Evolutionary conservation across 2,329 filamentous ascomycete species (phyloP).

Genomic region (Juglanconis sp.): DNA sequence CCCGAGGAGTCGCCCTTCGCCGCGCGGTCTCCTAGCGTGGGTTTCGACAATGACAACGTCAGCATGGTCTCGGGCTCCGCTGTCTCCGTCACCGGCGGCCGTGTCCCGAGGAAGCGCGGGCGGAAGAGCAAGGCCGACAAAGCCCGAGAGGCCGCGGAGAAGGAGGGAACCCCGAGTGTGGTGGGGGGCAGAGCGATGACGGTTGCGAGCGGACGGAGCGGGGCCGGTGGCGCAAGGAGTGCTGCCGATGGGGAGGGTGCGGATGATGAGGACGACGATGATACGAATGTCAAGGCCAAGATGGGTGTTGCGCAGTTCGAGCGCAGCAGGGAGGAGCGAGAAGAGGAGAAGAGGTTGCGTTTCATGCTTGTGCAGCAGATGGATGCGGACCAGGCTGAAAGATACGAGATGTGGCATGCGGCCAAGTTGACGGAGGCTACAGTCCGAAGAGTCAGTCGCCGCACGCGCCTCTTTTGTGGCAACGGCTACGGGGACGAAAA

Average conservation of each 20-base stretch:
- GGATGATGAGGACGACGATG: slow-evolving; percentile 40
- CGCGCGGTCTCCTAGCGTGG: slow-evolving; percentile 58
- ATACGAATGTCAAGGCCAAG: slow-evolving; percentile 24
- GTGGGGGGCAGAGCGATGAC: slow-evolving; percentile 45
- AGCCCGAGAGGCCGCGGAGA: slow-evolving; percentile 39
- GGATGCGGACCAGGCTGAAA: slow-evolving; percentile 62
- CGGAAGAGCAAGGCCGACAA: slow-evolving; percentile 58
- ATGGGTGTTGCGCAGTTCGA: slow-evolving; percentile 30
- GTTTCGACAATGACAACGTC: slow-evolving; percentile 57
- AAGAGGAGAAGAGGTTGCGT: slow-evolving; percentile 61
- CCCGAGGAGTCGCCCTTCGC: slow-evolving; percentile 58
- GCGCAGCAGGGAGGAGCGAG: slow-evolving; percentile 52
- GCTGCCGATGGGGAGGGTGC: slow-evolving; percentile 50
- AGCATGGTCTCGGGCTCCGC: slow-evolving; percentile 62
- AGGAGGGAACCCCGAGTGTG: slow-evolving; percentile 37
- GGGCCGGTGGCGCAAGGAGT: slow-evolving; percentile 38
- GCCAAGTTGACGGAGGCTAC: slow-evolving; percentile 66
- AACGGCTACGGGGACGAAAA: neutral
- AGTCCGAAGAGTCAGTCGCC: slow-evolving; percentile 58
- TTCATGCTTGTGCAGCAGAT: slow-evolving; percentile 64
- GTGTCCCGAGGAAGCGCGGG: slow-evolving; percentile 57
- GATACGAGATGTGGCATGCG: slow-evolving; percentile 69
- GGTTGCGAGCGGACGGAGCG: slow-evolving; percentile 39
- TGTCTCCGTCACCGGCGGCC: slow-evolving; percentile 39
- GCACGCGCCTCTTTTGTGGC: neutral